Evolutionary conservation across 2,329 filamentous ascomycete genomes (phyloP), one percentile per base, ranked within the genome.

Genomic region (Talaromyces sp.): DNA sequence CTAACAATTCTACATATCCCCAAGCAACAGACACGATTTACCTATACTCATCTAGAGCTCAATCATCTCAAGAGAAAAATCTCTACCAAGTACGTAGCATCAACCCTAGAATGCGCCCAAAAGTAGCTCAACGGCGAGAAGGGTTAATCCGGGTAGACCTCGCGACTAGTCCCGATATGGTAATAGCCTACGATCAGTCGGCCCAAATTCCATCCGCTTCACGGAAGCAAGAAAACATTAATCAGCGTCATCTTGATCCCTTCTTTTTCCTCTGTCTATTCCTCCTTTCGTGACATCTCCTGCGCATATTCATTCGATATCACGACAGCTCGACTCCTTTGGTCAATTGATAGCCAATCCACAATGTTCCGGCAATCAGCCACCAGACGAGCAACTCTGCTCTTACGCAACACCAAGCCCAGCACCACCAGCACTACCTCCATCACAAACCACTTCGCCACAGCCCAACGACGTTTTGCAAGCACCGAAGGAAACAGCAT

Each of bases 321-420:
- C n/a, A 23, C 16, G 3, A 18, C n/a, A 54, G 11, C 50, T 31
- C n/a, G n/a, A 50, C 31, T 1, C 14, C n/a, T n/a, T 21, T 35
- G 16, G 48, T 11, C 14, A 33, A 21, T 12, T 31, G 25, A 31
- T 33, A 52, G 48, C 28, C 21, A 18, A 52, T 18, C 56, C 14
- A 63, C 61, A 35, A 63, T 63, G 62, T 60, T 63, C 37, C 62
- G 62, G 44, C 57, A 60, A 60, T 31, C 62, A 55, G 52, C 62
- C 46, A 56, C 57, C 46, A 60, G 58, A 39, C 58, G 62, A 37
- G 58, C 62, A 63, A 31, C 57, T 57, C 52, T 60, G 58, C 62
- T 63, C 39, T 48, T 63, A 33, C 62, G 62, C 50, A 60, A 35
- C 50, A 56, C 35, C 35, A 57, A 57, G 42, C 37, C 54, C 3